phyloP scores from a whole-genome alignment of 352 stramenopile species.

The Globisporangium lucens region DNA sequence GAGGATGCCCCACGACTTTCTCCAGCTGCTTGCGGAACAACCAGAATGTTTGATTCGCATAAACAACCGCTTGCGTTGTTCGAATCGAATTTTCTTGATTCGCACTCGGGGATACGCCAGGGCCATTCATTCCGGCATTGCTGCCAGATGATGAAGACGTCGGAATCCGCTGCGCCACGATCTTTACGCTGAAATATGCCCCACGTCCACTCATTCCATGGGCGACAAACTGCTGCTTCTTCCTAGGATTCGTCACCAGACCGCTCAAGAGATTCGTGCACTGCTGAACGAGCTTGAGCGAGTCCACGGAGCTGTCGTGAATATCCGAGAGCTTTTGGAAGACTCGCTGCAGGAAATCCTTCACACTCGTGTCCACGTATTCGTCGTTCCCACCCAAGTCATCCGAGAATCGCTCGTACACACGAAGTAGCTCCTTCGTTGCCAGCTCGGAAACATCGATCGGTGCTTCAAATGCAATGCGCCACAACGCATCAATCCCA shows the following conservation, averaged over 20 bases:
- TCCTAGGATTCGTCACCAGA: conserved; percentile 50
- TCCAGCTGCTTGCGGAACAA: conserved; percentile 77
- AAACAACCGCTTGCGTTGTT: conserved; percentile 56
- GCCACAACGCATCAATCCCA: conserved; percentile 82
- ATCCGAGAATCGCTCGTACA: conserved; percentile 66
- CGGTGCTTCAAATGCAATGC: conserved; percentile 76
- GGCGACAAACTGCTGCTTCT: conserved; percentile 48
- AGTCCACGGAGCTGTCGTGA: conserved; percentile 41
- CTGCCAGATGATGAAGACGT: conserved; percentile 32
- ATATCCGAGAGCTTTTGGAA: conserved; percentile 67
- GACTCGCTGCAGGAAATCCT: conserved; percentile 81
- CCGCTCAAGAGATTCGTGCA: conserved; percentile 70
- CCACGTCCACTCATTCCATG: conserved; percentile 73
- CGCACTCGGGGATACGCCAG: conserved; percentile 18
- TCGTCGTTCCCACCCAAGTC: conserved; percentile 31
- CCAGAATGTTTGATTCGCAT: conserved; percentile 75
- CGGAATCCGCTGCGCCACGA: conserved; percentile 78
- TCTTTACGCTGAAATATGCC: conserved; percentile 73
- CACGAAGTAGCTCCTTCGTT: conserved; percentile 71
- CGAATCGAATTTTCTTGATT: conserved; percentile 55
- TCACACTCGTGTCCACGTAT: conserved; percentile 34
- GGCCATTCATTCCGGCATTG: conserved; percentile 22
- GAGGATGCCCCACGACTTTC: conserved; percentile 58
- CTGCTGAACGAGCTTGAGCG: conserved; percentile 73
- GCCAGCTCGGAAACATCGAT: conserved; percentile 75